Evolutionary conservation across 805 yeast genomes (phyloP), one percentile per base, ranked within the genome.

Genomic region (Ogataea trehalophila): DNA sequence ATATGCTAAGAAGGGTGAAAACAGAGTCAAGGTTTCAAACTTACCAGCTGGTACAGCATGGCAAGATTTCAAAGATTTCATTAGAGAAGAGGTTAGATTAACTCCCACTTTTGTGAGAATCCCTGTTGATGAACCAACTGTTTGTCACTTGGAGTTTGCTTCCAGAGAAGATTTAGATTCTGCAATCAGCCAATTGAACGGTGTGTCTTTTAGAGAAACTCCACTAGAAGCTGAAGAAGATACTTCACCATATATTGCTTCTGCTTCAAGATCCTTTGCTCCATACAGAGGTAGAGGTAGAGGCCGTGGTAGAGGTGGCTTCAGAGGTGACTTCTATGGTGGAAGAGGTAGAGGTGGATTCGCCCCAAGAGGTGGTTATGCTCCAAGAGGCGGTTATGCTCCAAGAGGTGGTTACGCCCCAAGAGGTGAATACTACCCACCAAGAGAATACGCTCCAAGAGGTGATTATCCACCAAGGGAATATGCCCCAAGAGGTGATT

Each of bases 31-130:
- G 62, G 79, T 86, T 34, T 68, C 79, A 57, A 80, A 80, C 68
- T 73, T 87, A 60, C 91, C 91, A 58, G 85, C 83, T 57, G 82
- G 83, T 53, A 76, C 87, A 48, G 82, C 88, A 44, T 87, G 95
- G 95, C 94, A 87, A 75, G 92, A 85, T 61, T 77, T 87, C 63
- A 87, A 90, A 74, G 98, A 92, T 72, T 81, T 87, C 64, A 90
- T 89, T 55, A 79, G 95, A 65, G 90, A 85, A 52, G 85, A 80
- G 68, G 80, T 79, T 47, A 72, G 77, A 53, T 66, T 76, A 54
- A 77, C 80, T 49, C 86, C 89, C 48, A 79, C 84, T 33, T 85
- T 83, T 71, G 67, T 76, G 60, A 72, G 74, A 73, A 66, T 75
- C 67, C 69, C 76, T 62, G 62, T 74, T 62, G 66, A 67, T 67